Conservation (phyloP, 2,329 filamentous ascomycete species). For the Botrytis byssoidea region DNA sequence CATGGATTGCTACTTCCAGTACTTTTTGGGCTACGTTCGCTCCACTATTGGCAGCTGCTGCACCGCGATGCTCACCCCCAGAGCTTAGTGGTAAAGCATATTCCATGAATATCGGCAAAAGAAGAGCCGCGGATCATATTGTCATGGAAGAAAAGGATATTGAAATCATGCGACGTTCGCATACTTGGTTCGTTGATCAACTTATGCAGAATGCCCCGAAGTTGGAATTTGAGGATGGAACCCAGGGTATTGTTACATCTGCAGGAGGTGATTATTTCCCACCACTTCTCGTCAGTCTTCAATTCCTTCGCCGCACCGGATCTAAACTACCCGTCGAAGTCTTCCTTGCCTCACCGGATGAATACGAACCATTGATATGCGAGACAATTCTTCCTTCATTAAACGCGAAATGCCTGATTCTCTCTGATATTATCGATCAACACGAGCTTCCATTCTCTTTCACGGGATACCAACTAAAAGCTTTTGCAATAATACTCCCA, state of each 20-base stretch:
- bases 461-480: conserved; percentile 37
- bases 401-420: conserved; percentile 43
- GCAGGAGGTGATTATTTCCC: conserved; percentile 41
- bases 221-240: conserved; percentile 15
- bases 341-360: conserved; percentile 41
- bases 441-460: conserved; percentile 37
- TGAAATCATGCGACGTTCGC: conserved; percentile 22
- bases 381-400: conserved; percentile 41
- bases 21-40: conserved; percentile 29
- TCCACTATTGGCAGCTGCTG: conserved; percentile 24
- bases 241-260: conserved; percentile 46
- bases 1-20: conserved; percentile 10
- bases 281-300: conserved; percentile 42
- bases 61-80: conserved; percentile 25
- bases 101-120: neutral
- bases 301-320: conserved; percentile 43
- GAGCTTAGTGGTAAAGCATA: conserved; percentile 20
- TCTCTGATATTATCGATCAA: conserved; percentile 18
- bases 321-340: conserved; percentile 43
- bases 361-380: conserved; percentile 43
- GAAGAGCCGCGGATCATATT: conserved; percentile 9
- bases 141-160: conserved; percentile 18
- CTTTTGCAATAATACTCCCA: conserved; percentile 50
- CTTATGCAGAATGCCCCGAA: neutral
- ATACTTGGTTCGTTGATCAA: conserved; percentile 16